Evolutionary conservation across 73 alveolate species (phyloP), one percentile per base, ranked within the genome.

Genomic region (Paramecium primaurelia): DNA sequence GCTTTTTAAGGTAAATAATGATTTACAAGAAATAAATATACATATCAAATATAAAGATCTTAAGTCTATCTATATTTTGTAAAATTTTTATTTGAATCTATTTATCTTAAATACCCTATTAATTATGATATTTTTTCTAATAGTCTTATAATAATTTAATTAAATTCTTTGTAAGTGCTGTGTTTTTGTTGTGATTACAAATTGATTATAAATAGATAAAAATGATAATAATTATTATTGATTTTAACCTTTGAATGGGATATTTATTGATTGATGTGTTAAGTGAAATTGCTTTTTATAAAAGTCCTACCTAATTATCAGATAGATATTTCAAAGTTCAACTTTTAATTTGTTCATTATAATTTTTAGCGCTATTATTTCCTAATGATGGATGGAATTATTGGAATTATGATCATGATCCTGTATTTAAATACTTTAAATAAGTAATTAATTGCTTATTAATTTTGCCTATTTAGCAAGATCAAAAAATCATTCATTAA

Each of bases 361-460:
- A 68, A 68, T 68, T 32, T 68, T 32, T 68, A 32, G 84, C 84
- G 47, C 47, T 68, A 68, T 68, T 68, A 68, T 68, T 68, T 32
- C 84, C 84, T 5, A 68, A 68, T 68, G 84, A 68, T 68, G 84
- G 84, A 12, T 68, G 84, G 84, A 34, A 34, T 68, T 68, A 2
- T 14, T 68, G 84, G 84, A 68, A 68, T 32, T 68, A 68, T 25
- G 45, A 68, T 0, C 11, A 8, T 0, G 69, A 54, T 54, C 69
- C 69, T 18, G 69, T 54, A 18, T 54, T 54, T 54, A 54, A 54
- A 54, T 54, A 54, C 69, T 54, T 16, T 54, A 54, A 54, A 18
- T 18, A 54, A 54, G 69, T 54, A 14, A 2, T 54, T 0, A 54
- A 54, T 54, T 54, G 69, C 32, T 54, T 54, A 54, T 18, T 54